phyloP scores from a whole-genome alignment of 2,329 filamentous ascomycete genomes.

The Fusarium metavorans region DNA sequence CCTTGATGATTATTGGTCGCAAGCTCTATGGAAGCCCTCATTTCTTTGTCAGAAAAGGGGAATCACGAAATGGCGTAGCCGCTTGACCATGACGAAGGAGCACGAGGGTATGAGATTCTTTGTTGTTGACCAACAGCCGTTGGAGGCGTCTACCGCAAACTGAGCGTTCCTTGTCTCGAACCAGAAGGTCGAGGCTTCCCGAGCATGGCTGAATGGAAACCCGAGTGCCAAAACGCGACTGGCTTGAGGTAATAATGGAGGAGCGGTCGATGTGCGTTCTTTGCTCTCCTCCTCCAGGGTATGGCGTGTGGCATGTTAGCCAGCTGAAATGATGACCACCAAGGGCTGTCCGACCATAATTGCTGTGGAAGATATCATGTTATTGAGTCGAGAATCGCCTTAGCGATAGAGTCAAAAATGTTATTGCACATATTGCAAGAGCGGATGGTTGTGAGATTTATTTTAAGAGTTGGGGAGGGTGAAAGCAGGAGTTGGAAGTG shows the following conservation, averaged over 20 bases:
- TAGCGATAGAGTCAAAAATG: too few species aligned
- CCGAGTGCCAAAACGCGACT: not conserved
- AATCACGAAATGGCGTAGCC: not conserved
- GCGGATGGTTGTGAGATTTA: not conserved
- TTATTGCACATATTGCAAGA: not conserved
- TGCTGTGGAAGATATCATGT: not conserved
- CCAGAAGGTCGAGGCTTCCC: not conserved
- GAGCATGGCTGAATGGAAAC: not conserved
- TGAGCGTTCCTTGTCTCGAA: not conserved
- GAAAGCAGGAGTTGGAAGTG: not conserved
- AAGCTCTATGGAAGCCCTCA: not conserved
- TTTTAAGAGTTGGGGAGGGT: not conserved
- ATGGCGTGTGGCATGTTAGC: not conserved
- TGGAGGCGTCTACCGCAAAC: not conserved
- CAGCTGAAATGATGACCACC: not conserved
- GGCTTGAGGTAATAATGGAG: not conserved
- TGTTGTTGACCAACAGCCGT: not conserved
- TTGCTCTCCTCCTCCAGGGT: not conserved
- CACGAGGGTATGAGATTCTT: not conserved
- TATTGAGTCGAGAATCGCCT: not conserved
- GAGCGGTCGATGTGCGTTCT: not conserved
- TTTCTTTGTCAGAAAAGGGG: not conserved
- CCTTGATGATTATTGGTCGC: not conserved
- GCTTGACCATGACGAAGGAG: not conserved
- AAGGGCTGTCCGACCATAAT: not conserved